Conservation (phyloP, 2,329 filamentous ascomycete genomes). For the Xylariales sp. region DNA sequence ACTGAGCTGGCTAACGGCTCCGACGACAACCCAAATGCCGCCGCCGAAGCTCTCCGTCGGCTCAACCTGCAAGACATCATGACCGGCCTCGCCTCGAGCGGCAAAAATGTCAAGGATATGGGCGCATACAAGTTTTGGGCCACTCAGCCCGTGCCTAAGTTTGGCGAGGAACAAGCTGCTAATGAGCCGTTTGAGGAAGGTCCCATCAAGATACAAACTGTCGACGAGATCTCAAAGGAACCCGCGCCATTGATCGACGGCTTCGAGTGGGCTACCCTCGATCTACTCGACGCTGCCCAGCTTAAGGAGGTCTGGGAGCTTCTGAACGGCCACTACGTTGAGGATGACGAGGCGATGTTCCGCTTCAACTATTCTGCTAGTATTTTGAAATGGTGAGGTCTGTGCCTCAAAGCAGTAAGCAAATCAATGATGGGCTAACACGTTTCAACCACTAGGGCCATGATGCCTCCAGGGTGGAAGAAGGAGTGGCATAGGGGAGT, state of each 20-base stretch:
- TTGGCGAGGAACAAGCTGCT: constrained; percentile 69
- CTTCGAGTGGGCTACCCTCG: constrained; percentile 95
- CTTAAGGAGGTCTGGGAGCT: constrained; percentile 93
- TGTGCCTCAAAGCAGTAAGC: neutral
- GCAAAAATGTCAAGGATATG: constrained; percentile 96
- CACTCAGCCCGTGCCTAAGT: constrained; percentile 93
- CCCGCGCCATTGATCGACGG: constrained; percentile 80
- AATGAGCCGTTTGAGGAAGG: constrained; percentile 75
- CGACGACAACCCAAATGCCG: constrained; percentile 47
- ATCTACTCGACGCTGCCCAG: constrained; percentile 80
- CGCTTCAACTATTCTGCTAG: constrained; percentile 93
- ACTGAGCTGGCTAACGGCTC: constrained; percentile 63
- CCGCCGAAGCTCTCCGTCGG: constrained; percentile 67
- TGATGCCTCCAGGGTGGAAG: constrained; percentile 94
- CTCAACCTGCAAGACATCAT: constrained; percentile 77
- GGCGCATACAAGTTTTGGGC: constrained; percentile 98
- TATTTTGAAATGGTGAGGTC: constrained; percentile 84
- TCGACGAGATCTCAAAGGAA: constrained; percentile 82
- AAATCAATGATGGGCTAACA: constrained; percentile 5
- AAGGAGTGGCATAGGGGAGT: constrained; percentile 96
- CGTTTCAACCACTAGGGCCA: constrained; percentile 70
- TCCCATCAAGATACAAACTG: constrained; percentile 82
- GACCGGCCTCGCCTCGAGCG: constrained; percentile 78
- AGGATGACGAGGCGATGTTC: constrained; percentile 97
- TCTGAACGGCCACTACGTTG: constrained; percentile 93